Evolutionary conservation across 148 eudicot species (phyloP), one percentile per base, ranked within the genome.

Genomic region (Silene uniflora): DNA sequence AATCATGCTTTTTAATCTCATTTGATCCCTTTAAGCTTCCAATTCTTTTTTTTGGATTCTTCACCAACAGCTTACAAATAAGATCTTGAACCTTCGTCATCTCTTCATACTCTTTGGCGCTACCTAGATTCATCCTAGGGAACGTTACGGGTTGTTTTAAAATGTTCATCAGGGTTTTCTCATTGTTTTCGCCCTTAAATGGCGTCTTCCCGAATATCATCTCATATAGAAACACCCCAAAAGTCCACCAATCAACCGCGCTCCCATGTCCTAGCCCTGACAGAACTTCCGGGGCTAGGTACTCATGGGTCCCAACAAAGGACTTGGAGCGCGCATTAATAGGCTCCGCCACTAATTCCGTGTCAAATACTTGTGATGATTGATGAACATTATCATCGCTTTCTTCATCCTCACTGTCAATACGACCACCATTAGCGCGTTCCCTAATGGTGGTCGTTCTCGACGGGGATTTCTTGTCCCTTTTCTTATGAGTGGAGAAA

Each of bases 161-260:
- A 27, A 90, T 90, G 73, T 90, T 90, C 21, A 90, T 78, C 0
- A 90, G 81, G 11, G 94, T 90, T 13, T 83, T 88, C 81, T 88
- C 90, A 42, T 90, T 90, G 70, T 87, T 88, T 67, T 90, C 94
- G 14, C 91, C 91, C 24, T 87, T 90, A 77, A 90, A 88, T 0
- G 91, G 91, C 16, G 94, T 90, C 67, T 35, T 73, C 1, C 91
- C 91, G 17, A 84, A 90, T 27, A 90, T 32, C 47, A 90, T 78
- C 74, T 90, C 93, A 27, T 86, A 90, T 62, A 90, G 67, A 71
- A 90, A 90, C 62, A 90, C 90, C 56, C 93, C 93, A 23, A 86
- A 83, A 0, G 93, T 90, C 93, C 93, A 90, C 93, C 93, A 90
- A 55, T 90, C 93, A 8, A 90, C 93, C 2, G 89, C 88, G 39